Evolutionary conservation across 2,329 filamentous ascomycete species (phyloP).

Genomic region (Basipetospora chlamydospora): DNA sequence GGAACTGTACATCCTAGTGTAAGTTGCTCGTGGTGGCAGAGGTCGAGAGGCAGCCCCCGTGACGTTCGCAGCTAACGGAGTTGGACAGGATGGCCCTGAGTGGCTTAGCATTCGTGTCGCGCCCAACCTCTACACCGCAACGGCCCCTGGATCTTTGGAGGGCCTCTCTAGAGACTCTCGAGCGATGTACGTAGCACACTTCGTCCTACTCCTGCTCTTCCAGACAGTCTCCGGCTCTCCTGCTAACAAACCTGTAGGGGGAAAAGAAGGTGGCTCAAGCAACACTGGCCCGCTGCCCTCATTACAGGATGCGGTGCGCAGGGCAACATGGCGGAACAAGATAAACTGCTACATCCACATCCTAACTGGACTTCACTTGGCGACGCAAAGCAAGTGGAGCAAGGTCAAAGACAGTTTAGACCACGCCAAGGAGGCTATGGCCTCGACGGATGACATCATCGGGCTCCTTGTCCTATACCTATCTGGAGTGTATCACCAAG

Average conservation of each 20-base stretch:
- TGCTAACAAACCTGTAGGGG: conserved; percentile 9
- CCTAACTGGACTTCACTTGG: conserved; percentile 55
- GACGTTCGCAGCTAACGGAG: too few relatives aligned
- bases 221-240: too few relatives aligned
- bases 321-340: conserved; percentile 49
- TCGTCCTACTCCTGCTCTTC: too few relatives aligned
- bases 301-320: conserved; percentile 40
- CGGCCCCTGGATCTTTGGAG: too few relatives aligned
- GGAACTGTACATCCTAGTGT: conserved; percentile 42
- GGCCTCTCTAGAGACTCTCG: too few relatives aligned
- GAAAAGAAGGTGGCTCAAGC: conserved; percentile 15
- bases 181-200: too few relatives aligned
- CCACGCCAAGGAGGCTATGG: conserved; percentile 31
- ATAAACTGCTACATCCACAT: conserved; percentile 56
- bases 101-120: too few relatives aligned
- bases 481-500: conserved; percentile 61
- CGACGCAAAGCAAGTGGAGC: conserved; percentile 56
- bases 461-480: conserved; percentile 52
- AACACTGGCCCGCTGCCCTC: conserved; percentile 24
- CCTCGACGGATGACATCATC: conserved; percentile 25
- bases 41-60: not conserved
- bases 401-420: conserved; percentile 44
- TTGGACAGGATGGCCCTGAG: too few relatives aligned
- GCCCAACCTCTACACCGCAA: too few relatives aligned
- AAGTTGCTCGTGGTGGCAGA: conserved; percentile 17